Percentiles rank a stretch among this genome's conserved stretches.
These are phyloP conservation scores for Carex myosuroides DNA, from an alignment of 176 grass and related monocot species.

Conservation along the genomic window DNA sequence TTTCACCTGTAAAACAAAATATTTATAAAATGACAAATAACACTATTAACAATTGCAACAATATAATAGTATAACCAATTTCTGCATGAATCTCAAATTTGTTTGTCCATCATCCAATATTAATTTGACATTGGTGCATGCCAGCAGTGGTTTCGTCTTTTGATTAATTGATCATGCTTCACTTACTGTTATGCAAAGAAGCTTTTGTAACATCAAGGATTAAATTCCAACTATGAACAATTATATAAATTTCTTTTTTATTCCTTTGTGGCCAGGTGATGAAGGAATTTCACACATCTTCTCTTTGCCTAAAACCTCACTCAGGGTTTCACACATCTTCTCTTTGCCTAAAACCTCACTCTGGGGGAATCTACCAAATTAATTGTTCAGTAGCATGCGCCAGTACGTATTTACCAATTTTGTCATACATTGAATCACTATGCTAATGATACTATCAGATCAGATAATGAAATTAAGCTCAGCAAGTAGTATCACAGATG, in stretches of 20 bases:
- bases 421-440: background rate
- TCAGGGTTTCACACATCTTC: background rate
- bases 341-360: background rate
- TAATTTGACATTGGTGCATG: background rate
- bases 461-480: background rate
- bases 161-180: background rate
- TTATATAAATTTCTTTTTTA: background rate
- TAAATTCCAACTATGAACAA: background rate
- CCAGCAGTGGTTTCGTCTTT: background rate
- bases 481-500: background rate
- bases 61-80: background rate
- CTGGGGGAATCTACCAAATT: background rate
- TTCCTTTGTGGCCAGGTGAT: background rate
- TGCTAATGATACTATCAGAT: background rate
- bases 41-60: background rate
- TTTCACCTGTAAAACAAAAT: slow-evolving; percentile 14
- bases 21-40: background rate
- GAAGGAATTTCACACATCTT: background rate
- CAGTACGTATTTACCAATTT: background rate
- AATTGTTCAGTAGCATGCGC: background rate
- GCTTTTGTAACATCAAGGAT: background rate
- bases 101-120: background rate
- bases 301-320: background rate
- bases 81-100: background rate
- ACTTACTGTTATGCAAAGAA: background rate